Conservation (phyloP, 106 monocot species). For the Allium fistulosum region DNA sequence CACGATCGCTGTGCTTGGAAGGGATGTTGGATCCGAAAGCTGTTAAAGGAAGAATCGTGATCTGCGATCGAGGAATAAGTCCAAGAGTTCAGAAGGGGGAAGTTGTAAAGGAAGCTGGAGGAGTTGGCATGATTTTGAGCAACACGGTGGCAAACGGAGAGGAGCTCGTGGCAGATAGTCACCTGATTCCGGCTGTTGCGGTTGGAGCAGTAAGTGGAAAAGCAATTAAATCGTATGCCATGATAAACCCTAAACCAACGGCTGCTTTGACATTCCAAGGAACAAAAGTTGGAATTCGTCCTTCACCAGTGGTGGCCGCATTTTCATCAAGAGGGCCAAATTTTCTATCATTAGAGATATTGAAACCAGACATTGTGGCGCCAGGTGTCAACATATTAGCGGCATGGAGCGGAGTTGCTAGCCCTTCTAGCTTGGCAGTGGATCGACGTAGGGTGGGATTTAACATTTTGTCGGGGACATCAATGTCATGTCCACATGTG, state of each 20-base stretch:
- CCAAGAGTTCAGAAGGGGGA: slow-evolving; percentile 80
- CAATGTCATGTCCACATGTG: slow-evolving; percentile 96
- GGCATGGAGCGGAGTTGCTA: slow-evolving; percentile 64
- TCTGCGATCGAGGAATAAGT: slow-evolving; percentile 82
- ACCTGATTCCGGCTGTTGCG: slow-evolving; percentile 70
- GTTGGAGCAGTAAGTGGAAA: slow-evolving; percentile 45
- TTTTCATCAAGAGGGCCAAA: slow-evolving; percentile 92
- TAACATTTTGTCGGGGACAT: slow-evolving; percentile 88
- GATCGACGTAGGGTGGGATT: slow-evolving; percentile 62
- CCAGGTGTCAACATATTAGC: slow-evolving; percentile 97
- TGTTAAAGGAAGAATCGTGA: slow-evolving; percentile 75
- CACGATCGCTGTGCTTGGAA: slow-evolving; percentile 64
- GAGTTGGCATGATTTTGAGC: slow-evolving; percentile 71
- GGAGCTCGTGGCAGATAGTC: slow-evolving; percentile 79
- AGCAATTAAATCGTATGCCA: slow-evolving; percentile 44
- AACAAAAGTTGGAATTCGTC: slow-evolving; percentile 71
- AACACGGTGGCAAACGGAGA: slow-evolving; percentile 74
- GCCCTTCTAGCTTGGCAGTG: slow-evolving; percentile 59
- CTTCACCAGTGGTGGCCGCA: slow-evolving; percentile 80
- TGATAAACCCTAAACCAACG: slow-evolving; percentile 12
- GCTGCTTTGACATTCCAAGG: slow-evolving; percentile 60
- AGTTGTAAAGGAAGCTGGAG: slow-evolving; percentile 81
- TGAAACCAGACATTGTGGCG: slow-evolving; percentile 81
- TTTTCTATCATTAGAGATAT: slow-evolving; percentile 62
- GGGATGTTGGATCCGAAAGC: slow-evolving; percentile 51